Percentiles rank a stretch among this genome's conserved stretches.
Evolutionary conservation across 192 early-diverging fungal species (phyloP).

Genomic region (Entrophospora sp.): DNA sequence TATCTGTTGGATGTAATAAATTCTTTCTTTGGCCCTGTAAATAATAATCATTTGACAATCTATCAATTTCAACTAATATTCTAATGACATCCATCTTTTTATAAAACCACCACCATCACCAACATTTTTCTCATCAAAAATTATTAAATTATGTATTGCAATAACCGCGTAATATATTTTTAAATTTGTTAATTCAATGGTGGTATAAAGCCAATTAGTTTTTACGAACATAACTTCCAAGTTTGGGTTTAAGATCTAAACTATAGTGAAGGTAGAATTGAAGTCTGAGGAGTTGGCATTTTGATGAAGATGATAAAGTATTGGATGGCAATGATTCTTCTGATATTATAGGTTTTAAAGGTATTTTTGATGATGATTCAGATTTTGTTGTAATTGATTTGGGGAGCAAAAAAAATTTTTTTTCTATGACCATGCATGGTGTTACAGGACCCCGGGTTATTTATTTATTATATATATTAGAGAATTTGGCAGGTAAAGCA

Average conservation of each 20-base stretch:
- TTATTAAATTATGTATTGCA: slow-evolving; percentile 23
- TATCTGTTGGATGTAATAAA: slow-evolving; percentile 37
- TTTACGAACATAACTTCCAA: slow-evolving; percentile 17
- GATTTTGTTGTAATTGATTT: not conserved
- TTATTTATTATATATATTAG: too few relatives aligned
- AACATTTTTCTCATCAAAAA: too few relatives aligned
- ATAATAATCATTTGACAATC: slow-evolving; percentile 82
- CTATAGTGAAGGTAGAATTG: not conserved
- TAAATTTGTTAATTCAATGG: slow-evolving; percentile 27
- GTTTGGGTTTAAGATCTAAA: slow-evolving; percentile 12
- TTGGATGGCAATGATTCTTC: too few relatives aligned
- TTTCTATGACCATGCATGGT: too few relatives aligned
- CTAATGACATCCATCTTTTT: slow-evolving; percentile 56
- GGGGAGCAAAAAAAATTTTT: not conserved
- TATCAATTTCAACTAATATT: slow-evolving; percentile 73
- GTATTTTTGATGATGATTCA: not conserved
- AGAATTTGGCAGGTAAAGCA: too few relatives aligned
- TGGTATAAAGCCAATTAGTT: not conserved
- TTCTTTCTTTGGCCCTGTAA: slow-evolving; percentile 42
- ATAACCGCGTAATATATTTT: slow-evolving; percentile 25
- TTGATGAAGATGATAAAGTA: not conserved
- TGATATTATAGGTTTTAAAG: not conserved
- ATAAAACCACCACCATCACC: too few relatives aligned
- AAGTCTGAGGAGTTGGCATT: not conserved
- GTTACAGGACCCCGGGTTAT: too few relatives aligned